A percentile compares a stretch with the other conserved stretches of the same genome.
These are phyloP conservation scores for Plectosphaerella sp. DNA, from an alignment of 2,329 filamentous ascomycete species.

Conservation along the genomic window DNA sequence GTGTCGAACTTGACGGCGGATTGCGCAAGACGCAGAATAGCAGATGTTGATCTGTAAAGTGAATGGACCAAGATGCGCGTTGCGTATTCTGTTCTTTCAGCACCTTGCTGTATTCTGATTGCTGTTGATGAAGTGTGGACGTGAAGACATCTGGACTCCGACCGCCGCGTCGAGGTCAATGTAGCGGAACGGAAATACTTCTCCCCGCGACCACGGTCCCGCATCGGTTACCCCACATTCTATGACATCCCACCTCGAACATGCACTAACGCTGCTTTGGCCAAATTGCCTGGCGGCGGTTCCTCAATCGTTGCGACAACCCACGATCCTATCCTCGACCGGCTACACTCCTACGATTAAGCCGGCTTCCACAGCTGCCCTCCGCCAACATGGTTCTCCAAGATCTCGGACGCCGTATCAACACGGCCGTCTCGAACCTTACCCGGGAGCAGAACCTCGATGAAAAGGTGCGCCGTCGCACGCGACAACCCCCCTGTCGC, in stretches of 20 bases:
- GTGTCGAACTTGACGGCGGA: too few species aligned
- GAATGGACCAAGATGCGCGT: too few species aligned
- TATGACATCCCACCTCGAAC: conserved; percentile 7
- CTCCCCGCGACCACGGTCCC: neutral
- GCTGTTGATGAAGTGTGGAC: too few species aligned
- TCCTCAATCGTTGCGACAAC: conserved; percentile 5
- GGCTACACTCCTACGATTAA: conserved; percentile 1
- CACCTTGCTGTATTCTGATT: too few species aligned
- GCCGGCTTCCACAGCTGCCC: conserved; percentile 13
- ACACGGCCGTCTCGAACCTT: conserved; percentile 89
- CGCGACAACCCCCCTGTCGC: neutral
- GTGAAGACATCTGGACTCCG: too few species aligned
- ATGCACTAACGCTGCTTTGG: neutral
- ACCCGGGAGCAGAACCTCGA: conserved; percentile 90
- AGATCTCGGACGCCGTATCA: conserved; percentile 97
- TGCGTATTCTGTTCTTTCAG: too few species aligned
- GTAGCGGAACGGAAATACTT: too few species aligned
- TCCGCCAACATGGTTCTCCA: conserved; percentile 80
- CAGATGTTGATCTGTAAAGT: too few species aligned
- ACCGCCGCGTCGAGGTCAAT: too few species aligned
- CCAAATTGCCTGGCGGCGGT: conserved; percentile 12
- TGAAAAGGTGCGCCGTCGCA: conserved; percentile 66
- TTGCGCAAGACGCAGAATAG: too few species aligned
- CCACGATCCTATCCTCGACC: neutral
- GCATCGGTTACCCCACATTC: neutral